Conservation (phyloP, 2,329 filamentous ascomycete genomes). For the Nothophoma quercina region DNA sequence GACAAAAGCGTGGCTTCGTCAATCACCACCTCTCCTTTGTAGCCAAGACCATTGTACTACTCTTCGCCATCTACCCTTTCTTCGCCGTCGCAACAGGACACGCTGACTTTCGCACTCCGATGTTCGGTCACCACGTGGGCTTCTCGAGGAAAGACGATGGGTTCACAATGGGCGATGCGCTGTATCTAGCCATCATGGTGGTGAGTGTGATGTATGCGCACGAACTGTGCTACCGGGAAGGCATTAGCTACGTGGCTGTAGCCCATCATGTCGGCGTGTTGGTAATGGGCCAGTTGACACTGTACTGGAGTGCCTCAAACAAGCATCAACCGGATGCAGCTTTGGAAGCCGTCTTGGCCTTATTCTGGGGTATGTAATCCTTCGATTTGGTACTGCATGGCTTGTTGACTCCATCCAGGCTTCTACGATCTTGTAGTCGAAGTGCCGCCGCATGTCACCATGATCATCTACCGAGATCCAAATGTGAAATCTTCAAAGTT, state of each 20-base stretch:
- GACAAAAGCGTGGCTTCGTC: constrained; percentile 15
- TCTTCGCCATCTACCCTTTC: constrained; percentile 18
- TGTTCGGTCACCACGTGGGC: neutral
- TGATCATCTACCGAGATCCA: constrained; percentile 17
- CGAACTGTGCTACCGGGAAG: constrained; percentile 13
- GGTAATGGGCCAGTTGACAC: constrained; percentile 17
- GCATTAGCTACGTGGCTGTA: constrained; percentile 14
- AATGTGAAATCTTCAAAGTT: constrained; percentile 4
- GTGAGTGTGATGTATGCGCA: constrained; percentile 18
- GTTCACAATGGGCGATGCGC: constrained; percentile 16
- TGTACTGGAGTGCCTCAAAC: constrained; percentile 16
- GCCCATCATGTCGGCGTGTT: constrained; percentile 16
- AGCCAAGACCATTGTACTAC: constrained; percentile 7
- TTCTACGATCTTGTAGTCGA: constrained; percentile 19
- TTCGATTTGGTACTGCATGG: neutral
- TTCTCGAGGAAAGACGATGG: neutral
- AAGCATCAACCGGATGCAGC: constrained; percentile 6
- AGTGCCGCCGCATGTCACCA: constrained; percentile 14
- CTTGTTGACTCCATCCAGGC: neutral
- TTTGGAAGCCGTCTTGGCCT: constrained; percentile 7
- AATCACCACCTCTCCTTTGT: constrained; percentile 16
- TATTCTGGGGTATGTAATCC: constrained; percentile 12
- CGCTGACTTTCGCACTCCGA: constrained; percentile 7
- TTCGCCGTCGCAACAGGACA: constrained; percentile 12
- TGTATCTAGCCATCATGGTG: constrained; percentile 15